phyloP scores from a whole-genome alignment of 768 basidiomycete genomes.

The Galerina sulciceps region DNA sequence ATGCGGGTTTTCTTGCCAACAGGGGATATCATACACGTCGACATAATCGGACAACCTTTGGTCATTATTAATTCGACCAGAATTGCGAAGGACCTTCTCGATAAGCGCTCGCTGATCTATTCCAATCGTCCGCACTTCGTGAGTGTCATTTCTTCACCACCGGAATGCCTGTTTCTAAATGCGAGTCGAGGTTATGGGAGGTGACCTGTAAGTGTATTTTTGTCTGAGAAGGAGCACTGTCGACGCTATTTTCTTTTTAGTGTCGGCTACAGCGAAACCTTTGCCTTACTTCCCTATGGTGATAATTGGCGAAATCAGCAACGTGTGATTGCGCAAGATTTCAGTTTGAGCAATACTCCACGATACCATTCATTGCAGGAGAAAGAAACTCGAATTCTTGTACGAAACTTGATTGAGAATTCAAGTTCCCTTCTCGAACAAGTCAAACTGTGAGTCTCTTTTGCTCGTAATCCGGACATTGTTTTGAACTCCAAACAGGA shows the following conservation, averaged over 20 bases:
- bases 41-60: constrained; percentile 42
- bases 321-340: constrained; percentile 25
- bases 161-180: background rate
- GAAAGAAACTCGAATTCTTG: constrained; percentile 20
- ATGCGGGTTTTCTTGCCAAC: background rate
- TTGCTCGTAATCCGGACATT: background rate
- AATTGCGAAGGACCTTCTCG: constrained; percentile 43
- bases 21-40: constrained; percentile 44
- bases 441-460: constrained; percentile 25
- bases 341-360: constrained; percentile 16
- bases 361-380: constrained; percentile 22
- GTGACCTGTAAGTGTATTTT: constrained; percentile 11
- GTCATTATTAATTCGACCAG: constrained; percentile 42
- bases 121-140: constrained; percentile 48
- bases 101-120: constrained; percentile 47
- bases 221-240: background rate
- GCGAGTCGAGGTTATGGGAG: constrained; percentile 13
- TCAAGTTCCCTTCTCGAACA: constrained; percentile 32
- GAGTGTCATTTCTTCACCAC: background rate
- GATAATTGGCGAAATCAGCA: constrained; percentile 42
- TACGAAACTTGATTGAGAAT: constrained; percentile 24
- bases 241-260: background rate
- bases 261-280: constrained; percentile 44
- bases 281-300: constrained; percentile 45
- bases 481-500: constrained; percentile 27